Conservation (phyloP, 2,329 filamentous ascomycete genomes). For the Hypomyces perniciosus region DNA sequence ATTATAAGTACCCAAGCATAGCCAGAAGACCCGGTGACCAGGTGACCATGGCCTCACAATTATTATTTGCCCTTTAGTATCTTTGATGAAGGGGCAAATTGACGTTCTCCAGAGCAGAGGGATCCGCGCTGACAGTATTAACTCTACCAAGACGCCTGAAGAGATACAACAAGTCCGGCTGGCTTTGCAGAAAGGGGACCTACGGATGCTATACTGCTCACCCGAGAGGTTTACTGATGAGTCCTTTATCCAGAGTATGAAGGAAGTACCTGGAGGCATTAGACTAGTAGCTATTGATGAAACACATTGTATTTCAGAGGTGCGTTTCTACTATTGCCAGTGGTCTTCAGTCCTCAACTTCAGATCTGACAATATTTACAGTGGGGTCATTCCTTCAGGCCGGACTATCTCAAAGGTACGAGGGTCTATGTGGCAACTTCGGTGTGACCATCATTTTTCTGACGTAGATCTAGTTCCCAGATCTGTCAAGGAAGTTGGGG, state of each 20-base stretch:
- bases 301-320: conserved; percentile 50
- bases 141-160: conserved; percentile 49
- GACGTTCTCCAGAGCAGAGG: conserved; percentile 45
- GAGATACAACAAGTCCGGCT: conserved; percentile 34
- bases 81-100: conserved; percentile 57
- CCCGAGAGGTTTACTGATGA: conserved; percentile 58
- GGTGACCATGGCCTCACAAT: conserved; percentile 45
- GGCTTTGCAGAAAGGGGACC: conserved; percentile 36
- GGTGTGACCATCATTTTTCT: neutral
- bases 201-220: conserved; percentile 52
- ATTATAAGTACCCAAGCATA: neutral
- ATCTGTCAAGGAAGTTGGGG: conserved; percentile 49
- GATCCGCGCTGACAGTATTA: conserved; percentile 47
- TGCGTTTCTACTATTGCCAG: no score
- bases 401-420: conserved; percentile 44
- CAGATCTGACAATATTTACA: conserved; percentile 14
- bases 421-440: neutral
- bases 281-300: conserved; percentile 53
- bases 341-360: no score
- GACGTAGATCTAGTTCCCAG: conserved; percentile 36
- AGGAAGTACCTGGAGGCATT: conserved; percentile 47
- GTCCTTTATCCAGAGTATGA: conserved; percentile 51
- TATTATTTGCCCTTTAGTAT: conserved; percentile 51
- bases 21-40: conserved; percentile 16
- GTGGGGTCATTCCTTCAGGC: conserved; percentile 46